Evolutionary conservation across 768 basidiomycete species (phyloP), one percentile per base, ranked within the genome.

Genomic region (Cystofilobasidium capitatum): DNA sequence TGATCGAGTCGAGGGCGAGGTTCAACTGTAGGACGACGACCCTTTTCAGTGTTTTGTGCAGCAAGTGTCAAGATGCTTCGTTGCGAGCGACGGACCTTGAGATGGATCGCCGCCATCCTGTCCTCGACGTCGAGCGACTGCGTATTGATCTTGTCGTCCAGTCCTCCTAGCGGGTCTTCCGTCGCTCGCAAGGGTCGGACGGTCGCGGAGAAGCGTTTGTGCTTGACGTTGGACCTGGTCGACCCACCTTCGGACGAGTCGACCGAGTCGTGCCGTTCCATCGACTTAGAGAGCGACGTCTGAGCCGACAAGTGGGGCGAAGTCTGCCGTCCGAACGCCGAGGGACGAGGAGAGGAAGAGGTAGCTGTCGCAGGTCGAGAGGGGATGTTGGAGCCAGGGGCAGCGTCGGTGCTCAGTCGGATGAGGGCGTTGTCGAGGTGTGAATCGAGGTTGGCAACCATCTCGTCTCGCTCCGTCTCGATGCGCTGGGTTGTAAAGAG

Each of bases 61-160:
- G 47, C 59, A 2, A 26, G 44, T n/a, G 31, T n/a, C n/a, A 22
- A 58, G n/a, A 37, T 31, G 76, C 80, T 16, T 64, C 51, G n/a
- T n/a, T n/a, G n/a, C n/a, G n/a, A n/a, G n/a, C n/a, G n/a, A n/a
- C n/a, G n/a, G n/a, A 91, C 91, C 84, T 93, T 94, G 71, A 88
- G 85, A 78, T 94, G 91, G 67, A 96, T 93, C 76, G 88, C 85
- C 58, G 88, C 74, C 55, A 96, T 88, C 76, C 91, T 90, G 75
- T 88, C 84, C 55, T 37, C n/a, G 2, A 65, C 64, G 9, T 20
- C 35, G 16, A 22, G 16, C 3, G 64, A 54, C 5, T 29, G 24
- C 5, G 55, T 22, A 31, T 89, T 87, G 64, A 96, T 92, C 74
- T 83, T 85, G 72, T 93, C 91, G 71, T 87, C 91, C 75, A 86